Base-by-base conservation (phyloP, 495 filamentous ascomycete species). In the Lindgomyces ingoldianus region DNA sequence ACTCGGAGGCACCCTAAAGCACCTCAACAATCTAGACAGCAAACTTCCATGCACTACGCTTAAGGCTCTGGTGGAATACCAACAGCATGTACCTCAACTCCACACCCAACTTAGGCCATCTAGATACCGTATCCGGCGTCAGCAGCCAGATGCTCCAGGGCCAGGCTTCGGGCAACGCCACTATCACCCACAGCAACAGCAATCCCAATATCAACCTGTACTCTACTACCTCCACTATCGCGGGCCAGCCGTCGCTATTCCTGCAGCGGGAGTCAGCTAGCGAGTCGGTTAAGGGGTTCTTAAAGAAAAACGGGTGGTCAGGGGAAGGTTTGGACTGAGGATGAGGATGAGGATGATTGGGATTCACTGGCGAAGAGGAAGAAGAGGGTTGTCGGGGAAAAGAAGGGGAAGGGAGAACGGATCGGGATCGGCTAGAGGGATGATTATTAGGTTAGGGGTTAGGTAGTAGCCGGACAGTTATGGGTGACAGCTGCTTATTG, bases 281-380 rank as follows among this genome's bases (percentile, higher is more conserved):
- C n/a, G n/a, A n/a, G n/a, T n/a, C n/a, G n/a, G n/a, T n/a, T n/a
- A 70, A 70, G 44, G 67, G 67, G 21, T 65, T 70, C 8, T 27
- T 70, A 12, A 70, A 70, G 62, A 56, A 64, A n/a, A 27, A 21
- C 27, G 18, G 33, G 36, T 39, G 6, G 6, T 39, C 25, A 25
- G 25, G n/a, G 21, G n/a, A 53, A 41, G 18, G 33, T n/a, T 24
- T 33, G 42, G 8, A 36, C 44, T 10, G 24, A 24, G 22, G 54
- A 57, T 4, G 89, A 91, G 14, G 90, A 91, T 11, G 87, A 93
- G 46, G 90, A 96, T 54, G 91, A 93, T 26, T 88, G 93, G 68
- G 87, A 85, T 65, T 87, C 86, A 21, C 92, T 91, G 91, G 87
- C 87, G 54, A 87, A 91, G 56, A 92, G 95, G 90, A 88, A 84